These are phyloP conservation scores for Nannochloropsis gaditana DNA, from an alignment of 108 stramenopile species.

Conservation along the genomic window DNA sequence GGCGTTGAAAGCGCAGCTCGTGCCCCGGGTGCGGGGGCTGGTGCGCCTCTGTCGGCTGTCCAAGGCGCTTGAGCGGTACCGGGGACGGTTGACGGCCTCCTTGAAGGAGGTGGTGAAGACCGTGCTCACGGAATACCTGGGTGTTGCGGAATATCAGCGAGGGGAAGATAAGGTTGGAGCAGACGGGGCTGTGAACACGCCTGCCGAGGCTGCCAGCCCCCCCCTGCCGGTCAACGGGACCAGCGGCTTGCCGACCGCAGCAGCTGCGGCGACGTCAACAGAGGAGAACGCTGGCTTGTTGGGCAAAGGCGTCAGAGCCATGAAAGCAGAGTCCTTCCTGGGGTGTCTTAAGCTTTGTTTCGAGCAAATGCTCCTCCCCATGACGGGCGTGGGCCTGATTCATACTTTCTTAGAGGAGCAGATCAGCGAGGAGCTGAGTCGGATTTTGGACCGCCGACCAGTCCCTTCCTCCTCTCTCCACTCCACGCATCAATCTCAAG, in stretches of 20 bases:
- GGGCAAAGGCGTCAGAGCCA: slow-evolving; percentile 28
- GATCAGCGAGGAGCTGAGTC: slow-evolving; percentile 3
- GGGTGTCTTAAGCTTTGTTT: slow-evolving; percentile 42
- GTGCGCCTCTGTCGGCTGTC: slow-evolving; percentile 34
- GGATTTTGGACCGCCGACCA: not conserved
- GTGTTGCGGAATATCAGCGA: slow-evolving; percentile 21
- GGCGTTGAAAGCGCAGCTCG: slow-evolving; percentile 21
- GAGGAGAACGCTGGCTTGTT: slow-evolving; percentile 16
- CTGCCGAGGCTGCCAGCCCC: not conserved
- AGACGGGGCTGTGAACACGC: not conserved
- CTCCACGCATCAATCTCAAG: not conserved
- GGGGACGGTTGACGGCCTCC: slow-evolving; percentile 28
- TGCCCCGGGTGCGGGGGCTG: slow-evolving; percentile 30
- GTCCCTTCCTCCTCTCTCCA: not conserved
- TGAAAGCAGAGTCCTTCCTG: slow-evolving; percentile 29
- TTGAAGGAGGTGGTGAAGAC: slow-evolving; percentile 42
- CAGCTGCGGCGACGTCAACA: not conserved
- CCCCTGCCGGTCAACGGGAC: not conserved
- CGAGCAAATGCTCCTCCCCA: slow-evolving; percentile 34
- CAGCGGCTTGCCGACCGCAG: not conserved
- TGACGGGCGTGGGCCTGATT: not conserved
- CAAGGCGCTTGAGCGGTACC: slow-evolving; percentile 29
- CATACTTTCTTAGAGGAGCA: not conserved
- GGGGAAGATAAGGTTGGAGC: not conserved
- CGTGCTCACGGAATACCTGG: slow-evolving; percentile 38